Evolutionary conservation across 495 filamentous ascomycete species (phyloP), one percentile per base, ranked within the genome.

Genomic region (Oleoguttula mirabilis): DNA sequence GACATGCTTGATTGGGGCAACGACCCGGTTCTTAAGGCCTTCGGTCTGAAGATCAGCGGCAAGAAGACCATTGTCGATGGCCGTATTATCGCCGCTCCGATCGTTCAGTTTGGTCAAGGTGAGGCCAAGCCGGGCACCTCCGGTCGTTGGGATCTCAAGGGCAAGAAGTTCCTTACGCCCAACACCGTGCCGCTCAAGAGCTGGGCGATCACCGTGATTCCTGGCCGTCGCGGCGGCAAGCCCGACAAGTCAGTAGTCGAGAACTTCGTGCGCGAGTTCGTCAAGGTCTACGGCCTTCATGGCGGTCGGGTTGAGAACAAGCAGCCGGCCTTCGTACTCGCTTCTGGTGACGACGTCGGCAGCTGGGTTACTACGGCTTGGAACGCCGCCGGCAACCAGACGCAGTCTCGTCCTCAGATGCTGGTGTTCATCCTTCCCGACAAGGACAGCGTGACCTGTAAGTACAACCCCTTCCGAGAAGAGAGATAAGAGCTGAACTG

Each of bases 121-220:
- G 70, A 67, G 21, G 44, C 61, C 24, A 71, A 76, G 44, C 80
- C 82, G 0, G 61, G 65, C 1, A 67, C 57, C 8, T 57, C 56
- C 24, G 90, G 88, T 17, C 78, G 82, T 10, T 98, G 90, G 90
- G 82, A 90, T 58, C 70, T 95, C 16, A 76, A 81, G 12, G 77
- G 77, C 22, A 79, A 78, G 55, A 82, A 79, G 44, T 95, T 95
- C 54, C 54, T 79, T 2, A 50, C 56, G 30, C 55, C 71, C 0
- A 84, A 92, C 59, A 48, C 59, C 0, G 41, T 55, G 6, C 65
- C 70, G 0, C 67, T 96, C 10, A 66, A 66, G 31, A 66, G 66
- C 8, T 98, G 88, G 87, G 79, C 73, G 21, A 61, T 95, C 22
- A 70, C 73, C 35, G 67, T 69, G 21, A 70, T 79, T 19, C 46